Conservation (phyloP, 2,329 filamentous ascomycete genomes). For the Colletotrichum noveboracense region DNA sequence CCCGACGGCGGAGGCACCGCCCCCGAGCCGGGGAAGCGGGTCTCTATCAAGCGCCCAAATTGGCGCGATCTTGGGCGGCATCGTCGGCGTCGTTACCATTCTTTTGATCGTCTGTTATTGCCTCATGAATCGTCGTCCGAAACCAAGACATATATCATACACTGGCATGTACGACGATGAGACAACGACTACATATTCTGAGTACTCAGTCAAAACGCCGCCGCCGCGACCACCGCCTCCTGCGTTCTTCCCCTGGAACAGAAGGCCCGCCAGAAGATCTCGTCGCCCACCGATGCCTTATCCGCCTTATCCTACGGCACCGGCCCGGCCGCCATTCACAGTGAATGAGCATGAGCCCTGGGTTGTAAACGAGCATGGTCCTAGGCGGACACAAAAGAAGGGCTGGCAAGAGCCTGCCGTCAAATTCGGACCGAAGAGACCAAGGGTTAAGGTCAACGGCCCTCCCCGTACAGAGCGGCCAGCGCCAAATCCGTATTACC, state of each 20-base stretch:
- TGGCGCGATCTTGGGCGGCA: constrained; percentile 44
- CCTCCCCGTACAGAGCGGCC: background rate
- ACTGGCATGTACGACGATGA: background rate
- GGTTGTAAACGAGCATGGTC: background rate
- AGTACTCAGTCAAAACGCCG: background rate
- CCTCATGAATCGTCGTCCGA: constrained; percentile 11
- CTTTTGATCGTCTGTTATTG: constrained; percentile 38
- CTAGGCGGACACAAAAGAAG: background rate
- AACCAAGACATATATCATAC: background rate
- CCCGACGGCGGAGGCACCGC: background rate
- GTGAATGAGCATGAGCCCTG: background rate
- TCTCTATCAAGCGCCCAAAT: constrained; percentile 40
- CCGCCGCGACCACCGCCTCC: background rate
- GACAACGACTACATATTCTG: background rate
- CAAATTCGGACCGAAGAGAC: background rate
- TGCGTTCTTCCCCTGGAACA: background rate
- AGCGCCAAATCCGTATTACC: background rate
- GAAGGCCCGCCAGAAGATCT: background rate
- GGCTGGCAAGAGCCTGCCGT: background rate
- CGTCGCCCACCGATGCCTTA: background rate
- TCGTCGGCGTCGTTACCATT: constrained; percentile 41
- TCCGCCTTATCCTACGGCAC: background rate
- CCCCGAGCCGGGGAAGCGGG: constrained; percentile 5
- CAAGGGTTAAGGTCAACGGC: background rate
- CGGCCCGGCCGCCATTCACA: background rate